Base-by-base conservation (phyloP, 2,329 filamentous ascomycete species). In the Pestalotiopsis sp. region DNA sequence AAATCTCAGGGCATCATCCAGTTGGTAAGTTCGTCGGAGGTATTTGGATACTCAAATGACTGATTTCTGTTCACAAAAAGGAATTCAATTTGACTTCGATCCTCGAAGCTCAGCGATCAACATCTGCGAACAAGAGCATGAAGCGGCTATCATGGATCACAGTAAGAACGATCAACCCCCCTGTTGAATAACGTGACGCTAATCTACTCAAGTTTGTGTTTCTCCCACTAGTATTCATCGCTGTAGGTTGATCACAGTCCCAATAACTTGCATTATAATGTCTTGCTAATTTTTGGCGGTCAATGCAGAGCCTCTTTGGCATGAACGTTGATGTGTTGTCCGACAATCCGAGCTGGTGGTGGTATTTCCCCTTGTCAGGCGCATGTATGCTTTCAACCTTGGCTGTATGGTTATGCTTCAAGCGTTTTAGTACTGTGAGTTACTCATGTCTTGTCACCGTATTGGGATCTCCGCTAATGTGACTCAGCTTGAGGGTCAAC, bases 251-350 rank as follows among this genome's bases (percentile, higher is more conserved):
- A n/a, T n/a, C n/a, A n/a, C n/a, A n/a, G n/a, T n/a, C n/a, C n/a
- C n/a, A n/a, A n/a, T n/a, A n/a, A n/a, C n/a, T n/a, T n/a, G n/a
- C n/a, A n/a, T n/a, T n/a, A n/a, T n/a, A n/a, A n/a, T n/a, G n/a
- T n/a, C n/a, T n/a, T n/a, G n/a, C n/a, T n/a, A n/a, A n/a, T n/a
- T n/a, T n/a, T n/a, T n/a, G n/a, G n/a, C n/a, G n/a, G n/a, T n/a
- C n/a, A n/a, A n/a, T n/a, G n/a, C n/a, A n/a, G 57, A 60, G 57
- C 23, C 57, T 60, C 25, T 60, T 60, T 38, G 57, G 57, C 12
- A 60, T 60, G 57, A 60, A 60, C 17, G 31, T 60, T 11, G 31
- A 60, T 27, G 7, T 60, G 2, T n/a, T 60, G 20, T 14, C 23
- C 25, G 20, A 60, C 57, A 60, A 60, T n/a, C 57, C 57, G 17